A percentile compares a stretch with the other conserved stretches of the same genome.
Evolutionary conservation across 108 stramenopile species (phyloP).

Genomic region (Cyclotella cryptica): DNA sequence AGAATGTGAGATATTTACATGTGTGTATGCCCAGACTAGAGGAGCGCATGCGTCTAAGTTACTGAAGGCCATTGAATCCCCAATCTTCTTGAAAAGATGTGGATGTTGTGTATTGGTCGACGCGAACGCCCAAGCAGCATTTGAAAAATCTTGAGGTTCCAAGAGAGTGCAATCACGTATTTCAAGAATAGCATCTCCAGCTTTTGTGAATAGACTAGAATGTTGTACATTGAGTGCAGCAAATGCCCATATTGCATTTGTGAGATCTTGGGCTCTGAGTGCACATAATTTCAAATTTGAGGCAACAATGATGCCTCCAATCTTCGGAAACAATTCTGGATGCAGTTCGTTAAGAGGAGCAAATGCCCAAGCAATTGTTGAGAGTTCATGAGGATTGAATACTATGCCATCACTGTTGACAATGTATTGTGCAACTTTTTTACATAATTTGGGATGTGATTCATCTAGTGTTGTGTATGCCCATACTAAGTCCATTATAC

Average conservation of each 20-base stretch:
- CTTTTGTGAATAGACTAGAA: background rate
- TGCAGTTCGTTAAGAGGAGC: no score
- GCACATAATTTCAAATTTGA: no score
- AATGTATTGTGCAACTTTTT: background rate
- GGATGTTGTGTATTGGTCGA: background rate
- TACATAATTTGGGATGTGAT: background rate
- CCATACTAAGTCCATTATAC: no score
- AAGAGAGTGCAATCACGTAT: background rate
- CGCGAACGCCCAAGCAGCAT: conserved; percentile 13
- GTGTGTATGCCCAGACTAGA: conserved; percentile 3
- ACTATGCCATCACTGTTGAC: background rate
- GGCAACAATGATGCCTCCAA: no score
- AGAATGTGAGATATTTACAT: background rate
- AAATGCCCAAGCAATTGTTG: background rate
- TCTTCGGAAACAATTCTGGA: no score
- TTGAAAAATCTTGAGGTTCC: background rate
- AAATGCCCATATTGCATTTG: no score
- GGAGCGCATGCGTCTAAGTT: background rate
- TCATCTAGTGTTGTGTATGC: background rate
- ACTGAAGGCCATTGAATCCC: background rate
- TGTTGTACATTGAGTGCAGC: background rate
- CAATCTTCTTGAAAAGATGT: background rate
- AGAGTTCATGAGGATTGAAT: background rate
- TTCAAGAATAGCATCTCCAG: background rate
- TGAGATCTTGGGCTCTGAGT: no score